Percentiles rank a stretch among this genome's conserved stretches.
Conservation (phyloP, 2,329 filamentous ascomycete species). For the Monilinia aucupariae region DNA sequence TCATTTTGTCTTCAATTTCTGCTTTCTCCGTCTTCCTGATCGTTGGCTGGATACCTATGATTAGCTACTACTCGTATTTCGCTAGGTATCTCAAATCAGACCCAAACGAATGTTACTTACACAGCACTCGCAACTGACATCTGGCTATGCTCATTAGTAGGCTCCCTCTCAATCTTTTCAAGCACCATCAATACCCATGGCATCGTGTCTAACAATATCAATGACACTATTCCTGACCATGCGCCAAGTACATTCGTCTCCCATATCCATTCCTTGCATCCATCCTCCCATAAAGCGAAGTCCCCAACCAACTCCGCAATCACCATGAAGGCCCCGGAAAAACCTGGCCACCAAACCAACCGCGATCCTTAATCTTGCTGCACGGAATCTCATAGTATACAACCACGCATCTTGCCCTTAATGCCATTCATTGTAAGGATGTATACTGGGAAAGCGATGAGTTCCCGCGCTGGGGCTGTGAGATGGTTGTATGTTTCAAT, state of each 20-base stretch:
- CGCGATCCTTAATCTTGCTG: slow-evolving; percentile 32
- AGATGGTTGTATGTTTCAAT: slow-evolving; percentile 22
- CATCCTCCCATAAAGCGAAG: slow-evolving; percentile 25
- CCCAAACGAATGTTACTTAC: slow-evolving; percentile 18
- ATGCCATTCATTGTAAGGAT: slow-evolving; percentile 22
- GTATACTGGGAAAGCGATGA: slow-evolving; percentile 21
- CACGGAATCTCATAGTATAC: slow-evolving; percentile 30
- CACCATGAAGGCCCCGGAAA: slow-evolving; percentile 29
- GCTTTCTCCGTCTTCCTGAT: background rate
- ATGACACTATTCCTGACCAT: slow-evolving; percentile 15
- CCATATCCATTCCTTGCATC: slow-evolving; percentile 24
- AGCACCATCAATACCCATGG: slow-evolving; percentile 31
- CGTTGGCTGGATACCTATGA: background rate
- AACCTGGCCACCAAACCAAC: slow-evolving; percentile 31
- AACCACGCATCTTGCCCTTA: slow-evolving; percentile 31
- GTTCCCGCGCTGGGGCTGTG: slow-evolving; percentile 21
- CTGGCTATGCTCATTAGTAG: slow-evolving; percentile 29
- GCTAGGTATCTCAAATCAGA: too few relatives aligned
- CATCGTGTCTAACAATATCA: slow-evolving; percentile 29
- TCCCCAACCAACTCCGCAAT: slow-evolving; percentile 23
- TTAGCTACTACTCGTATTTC: background rate
- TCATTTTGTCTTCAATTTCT: background rate
- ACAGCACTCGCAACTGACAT: slow-evolving; percentile 22
- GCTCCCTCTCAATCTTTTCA: slow-evolving; percentile 33
- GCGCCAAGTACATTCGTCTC: slow-evolving; percentile 21